Evolutionary conservation across 371 early-diverging fungal genomes (phyloP).

Genomic region (Mucor plumbeus): DNA sequence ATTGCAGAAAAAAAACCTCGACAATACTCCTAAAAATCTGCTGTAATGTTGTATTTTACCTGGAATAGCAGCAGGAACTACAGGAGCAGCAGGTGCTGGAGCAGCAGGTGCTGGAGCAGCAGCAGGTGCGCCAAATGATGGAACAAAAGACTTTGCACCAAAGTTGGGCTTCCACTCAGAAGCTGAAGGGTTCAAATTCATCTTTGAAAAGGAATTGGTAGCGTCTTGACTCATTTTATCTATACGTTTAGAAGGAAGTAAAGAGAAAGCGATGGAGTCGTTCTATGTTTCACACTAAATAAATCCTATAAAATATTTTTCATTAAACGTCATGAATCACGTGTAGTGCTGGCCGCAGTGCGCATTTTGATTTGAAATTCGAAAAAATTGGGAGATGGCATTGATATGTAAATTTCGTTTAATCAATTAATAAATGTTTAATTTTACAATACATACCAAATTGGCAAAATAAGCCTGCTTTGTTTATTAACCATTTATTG

Average conservation of each 20-base stretch:
- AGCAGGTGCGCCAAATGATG: conserved; percentile 30
- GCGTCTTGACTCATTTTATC: conserved; percentile 28
- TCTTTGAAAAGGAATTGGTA: conserved; percentile 29
- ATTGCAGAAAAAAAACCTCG: neutral
- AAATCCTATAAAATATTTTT: conserved; percentile 8
- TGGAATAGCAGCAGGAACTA: conserved; percentile 12
- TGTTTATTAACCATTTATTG: too few species aligned
- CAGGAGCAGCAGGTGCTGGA: conserved; percentile 16
- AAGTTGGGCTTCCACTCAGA: conserved; percentile 47
- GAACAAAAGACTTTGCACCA: conserved; percentile 41
- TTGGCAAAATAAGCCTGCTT: too few species aligned
- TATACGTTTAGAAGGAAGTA: conserved; percentile 4
- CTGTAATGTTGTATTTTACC: neutral
- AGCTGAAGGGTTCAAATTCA: conserved; percentile 42
- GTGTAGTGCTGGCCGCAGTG: neutral
- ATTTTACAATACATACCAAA: too few species aligned
- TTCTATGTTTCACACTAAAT: neutral
- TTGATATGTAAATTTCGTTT: too few species aligned
- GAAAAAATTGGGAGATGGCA: too few species aligned
- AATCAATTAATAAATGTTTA: too few species aligned
- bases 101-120: conserved; percentile 27
- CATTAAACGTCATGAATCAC: conserved; percentile 13
- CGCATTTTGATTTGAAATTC: too few species aligned
- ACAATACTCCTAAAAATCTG: neutral
- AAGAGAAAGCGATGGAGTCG: conserved; percentile 10